Evolutionary conservation across 2,329 filamentous ascomycete species (phyloP).

Genomic region (Aspergillus sp.): DNA sequence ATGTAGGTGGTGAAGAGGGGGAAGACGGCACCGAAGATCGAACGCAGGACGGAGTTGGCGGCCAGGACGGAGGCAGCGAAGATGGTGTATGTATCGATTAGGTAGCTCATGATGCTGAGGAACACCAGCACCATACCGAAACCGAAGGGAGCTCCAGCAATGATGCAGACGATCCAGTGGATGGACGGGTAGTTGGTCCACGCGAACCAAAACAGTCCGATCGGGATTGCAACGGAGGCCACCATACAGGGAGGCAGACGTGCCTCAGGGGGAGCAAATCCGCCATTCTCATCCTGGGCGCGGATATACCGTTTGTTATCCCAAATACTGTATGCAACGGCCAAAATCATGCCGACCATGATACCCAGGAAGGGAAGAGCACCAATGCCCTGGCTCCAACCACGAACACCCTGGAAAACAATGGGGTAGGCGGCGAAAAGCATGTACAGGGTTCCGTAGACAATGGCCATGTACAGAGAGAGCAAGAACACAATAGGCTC

Average conservation of each 20-base stretch:
- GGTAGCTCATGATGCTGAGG: slow-evolving; percentile 43
- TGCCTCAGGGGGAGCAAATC: slow-evolving; percentile 62
- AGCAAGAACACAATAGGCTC: slow-evolving; percentile 54
- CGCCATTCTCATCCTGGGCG: slow-evolving; percentile 47
- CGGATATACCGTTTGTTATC: slow-evolving; percentile 44
- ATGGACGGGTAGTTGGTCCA: slow-evolving; percentile 54
- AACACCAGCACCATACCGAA: slow-evolving; percentile 45
- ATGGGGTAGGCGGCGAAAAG: slow-evolving; percentile 55
- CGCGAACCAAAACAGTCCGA: slow-evolving; percentile 60
- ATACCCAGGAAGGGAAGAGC: slow-evolving; percentile 52
- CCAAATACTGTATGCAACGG: slow-evolving; percentile 40
- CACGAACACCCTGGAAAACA: slow-evolving; percentile 47
- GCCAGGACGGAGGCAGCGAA: slow-evolving; percentile 45
- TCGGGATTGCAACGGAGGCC: slow-evolving; percentile 53
- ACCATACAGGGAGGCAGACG: slow-evolving; percentile 53
- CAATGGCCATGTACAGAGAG: slow-evolving; percentile 52
- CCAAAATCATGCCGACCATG: slow-evolving; percentile 43
- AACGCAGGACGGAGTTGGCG: slow-evolving; percentile 48
- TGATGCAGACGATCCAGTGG: slow-evolving; percentile 41
- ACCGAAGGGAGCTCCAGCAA: slow-evolving; percentile 40
- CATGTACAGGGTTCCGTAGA: slow-evolving; percentile 55
- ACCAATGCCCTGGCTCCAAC: slow-evolving; percentile 49
- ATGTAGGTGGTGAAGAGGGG: slow-evolving; percentile 49
- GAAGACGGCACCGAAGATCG: slow-evolving; percentile 48
- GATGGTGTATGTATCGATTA: slow-evolving; percentile 46